A percentile compares a stretch with the other conserved stretches of the same genome.
phyloP scores from a whole-genome alignment of 345 rosid genomes.

The Streptanthus diversifolius region DNA sequence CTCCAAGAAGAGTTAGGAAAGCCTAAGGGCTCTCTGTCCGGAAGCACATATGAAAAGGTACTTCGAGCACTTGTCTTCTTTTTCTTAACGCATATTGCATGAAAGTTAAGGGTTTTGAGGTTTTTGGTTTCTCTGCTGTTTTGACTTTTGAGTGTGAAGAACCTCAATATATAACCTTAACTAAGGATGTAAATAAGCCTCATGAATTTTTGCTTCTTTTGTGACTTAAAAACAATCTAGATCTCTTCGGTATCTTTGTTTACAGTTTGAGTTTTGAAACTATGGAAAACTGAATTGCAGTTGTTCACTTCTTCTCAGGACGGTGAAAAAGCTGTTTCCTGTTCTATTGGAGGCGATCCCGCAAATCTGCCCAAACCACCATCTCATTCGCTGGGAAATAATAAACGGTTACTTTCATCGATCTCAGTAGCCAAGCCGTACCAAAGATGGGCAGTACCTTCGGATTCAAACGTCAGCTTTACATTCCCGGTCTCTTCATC shows the following conservation, averaged over 20 bases:
- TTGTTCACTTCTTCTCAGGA: constrained; percentile 40
- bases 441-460: constrained; percentile 47
- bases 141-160: not conserved
- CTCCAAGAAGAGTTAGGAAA: constrained; percentile 38
- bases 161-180: not conserved
- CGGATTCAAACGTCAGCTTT: constrained; percentile 52
- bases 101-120: not conserved
- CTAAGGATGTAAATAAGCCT: not conserved
- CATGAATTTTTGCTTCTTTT: not conserved
- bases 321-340: constrained; percentile 28
- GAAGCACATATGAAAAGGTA: constrained; percentile 44
- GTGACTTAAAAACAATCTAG: not conserved
- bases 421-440: constrained; percentile 54
- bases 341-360: constrained; percentile 31
- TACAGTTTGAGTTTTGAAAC: not conserved
- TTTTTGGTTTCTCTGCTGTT: not conserved
- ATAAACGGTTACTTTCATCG: constrained; percentile 53
- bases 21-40: constrained; percentile 33
- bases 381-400: constrained; percentile 39
- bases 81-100: not conserved
- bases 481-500: constrained; percentile 67
- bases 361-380: constrained; percentile 45
- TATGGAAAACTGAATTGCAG: constrained; percentile 14
- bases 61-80: not conserved
- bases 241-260: not conserved